These are phyloP conservation scores for Aspergillus versicolor DNA, from an alignment of 2,329 filamentous ascomycete species.

Conservation along the genomic window DNA sequence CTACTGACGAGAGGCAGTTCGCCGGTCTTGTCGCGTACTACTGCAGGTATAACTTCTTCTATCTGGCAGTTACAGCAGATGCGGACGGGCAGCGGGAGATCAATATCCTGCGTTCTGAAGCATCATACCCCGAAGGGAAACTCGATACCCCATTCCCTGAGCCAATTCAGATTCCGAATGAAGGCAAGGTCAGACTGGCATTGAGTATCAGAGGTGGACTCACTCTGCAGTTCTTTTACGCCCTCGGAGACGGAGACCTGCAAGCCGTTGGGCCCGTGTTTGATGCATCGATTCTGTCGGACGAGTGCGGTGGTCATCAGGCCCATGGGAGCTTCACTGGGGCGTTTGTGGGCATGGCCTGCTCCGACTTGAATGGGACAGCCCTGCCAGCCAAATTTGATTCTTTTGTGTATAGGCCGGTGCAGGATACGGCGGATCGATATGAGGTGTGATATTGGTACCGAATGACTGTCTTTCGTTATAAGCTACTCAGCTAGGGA, in stretches of 20 bases:
- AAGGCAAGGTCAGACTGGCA: conserved; percentile 3
- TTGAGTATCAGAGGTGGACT: conserved; percentile 6
- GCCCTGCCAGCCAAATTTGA: conserved; percentile 8
- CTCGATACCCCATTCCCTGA: neutral
- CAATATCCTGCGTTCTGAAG: conserved; percentile 7
- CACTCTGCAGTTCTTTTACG: conserved; percentile 12
- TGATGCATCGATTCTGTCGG: conserved; percentile 11
- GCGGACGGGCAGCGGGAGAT: conserved; percentile 8
- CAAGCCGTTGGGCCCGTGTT: conserved; percentile 6
- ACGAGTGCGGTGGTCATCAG: conserved; percentile 11
- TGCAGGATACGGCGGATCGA: conserved; percentile 4
- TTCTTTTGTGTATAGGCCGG: conserved; percentile 6
- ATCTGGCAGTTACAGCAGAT: conserved; percentile 8
- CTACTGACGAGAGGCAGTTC: conserved; percentile 9
- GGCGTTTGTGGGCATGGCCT: conserved; percentile 12
- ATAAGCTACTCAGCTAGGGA: too few relatives aligned
- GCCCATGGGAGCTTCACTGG: conserved; percentile 13
- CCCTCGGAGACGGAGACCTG: conserved; percentile 1
- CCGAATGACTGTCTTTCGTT: too few relatives aligned
- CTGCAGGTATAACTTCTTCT: conserved; percentile 13
- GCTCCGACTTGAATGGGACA: conserved; percentile 11
- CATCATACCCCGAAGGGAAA: conserved; percentile 8
- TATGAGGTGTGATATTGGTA: conserved; percentile 24
- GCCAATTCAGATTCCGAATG: conserved; percentile 1
- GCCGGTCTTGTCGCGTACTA: conserved; percentile 11